Percentiles rank a stretch among this genome's conserved stretches.
phyloP scores from a whole-genome alignment of 495 filamentous ascomycete genomes.

The Aspergillus cavernicola region DNA sequence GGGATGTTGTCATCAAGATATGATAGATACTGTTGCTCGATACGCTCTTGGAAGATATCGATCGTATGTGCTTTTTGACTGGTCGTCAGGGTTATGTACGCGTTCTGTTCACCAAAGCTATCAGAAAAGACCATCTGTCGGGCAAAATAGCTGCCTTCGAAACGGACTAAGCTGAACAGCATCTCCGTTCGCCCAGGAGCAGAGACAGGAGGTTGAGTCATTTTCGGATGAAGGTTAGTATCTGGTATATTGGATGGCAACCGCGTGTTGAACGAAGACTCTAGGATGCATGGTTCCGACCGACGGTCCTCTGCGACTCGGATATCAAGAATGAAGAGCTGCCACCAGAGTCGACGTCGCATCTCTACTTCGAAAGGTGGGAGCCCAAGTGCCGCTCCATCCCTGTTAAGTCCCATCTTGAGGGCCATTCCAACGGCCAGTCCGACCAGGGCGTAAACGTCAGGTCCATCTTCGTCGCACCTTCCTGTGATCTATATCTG shows the following conservation, averaged over 20 bases:
- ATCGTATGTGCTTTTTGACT: conserved; percentile 55
- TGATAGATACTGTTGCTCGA: conserved; percentile 61
- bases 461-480: conserved; percentile 49
- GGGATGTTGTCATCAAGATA: conserved; percentile 54
- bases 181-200: conserved; percentile 64
- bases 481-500: conserved; percentile 41
- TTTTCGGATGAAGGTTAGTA: conserved; percentile 56
- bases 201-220: conserved; percentile 48
- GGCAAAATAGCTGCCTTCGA: conserved; percentile 43
- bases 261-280: conserved; percentile 58
- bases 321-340: conserved; percentile 64
- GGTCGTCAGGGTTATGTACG: conserved; percentile 2
- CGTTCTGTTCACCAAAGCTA: conserved; percentile 19
- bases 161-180: conserved; percentile 64
- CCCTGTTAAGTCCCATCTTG: conserved; percentile 64
- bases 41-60: conserved; percentile 46
- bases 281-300: conserved; percentile 61
- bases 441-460: conserved; percentile 52
- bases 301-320: conserved; percentile 69
- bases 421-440: conserved; percentile 67
- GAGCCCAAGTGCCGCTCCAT: conserved; percentile 49
- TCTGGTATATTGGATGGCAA: conserved; percentile 69
- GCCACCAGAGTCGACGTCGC: conserved; percentile 73
- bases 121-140: conserved; percentile 31
- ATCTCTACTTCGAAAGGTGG: conserved; percentile 72